Evolutionary conservation across 2,329 filamentous ascomycete species (phyloP).

Genomic region (Botrytis tulipae): DNA sequence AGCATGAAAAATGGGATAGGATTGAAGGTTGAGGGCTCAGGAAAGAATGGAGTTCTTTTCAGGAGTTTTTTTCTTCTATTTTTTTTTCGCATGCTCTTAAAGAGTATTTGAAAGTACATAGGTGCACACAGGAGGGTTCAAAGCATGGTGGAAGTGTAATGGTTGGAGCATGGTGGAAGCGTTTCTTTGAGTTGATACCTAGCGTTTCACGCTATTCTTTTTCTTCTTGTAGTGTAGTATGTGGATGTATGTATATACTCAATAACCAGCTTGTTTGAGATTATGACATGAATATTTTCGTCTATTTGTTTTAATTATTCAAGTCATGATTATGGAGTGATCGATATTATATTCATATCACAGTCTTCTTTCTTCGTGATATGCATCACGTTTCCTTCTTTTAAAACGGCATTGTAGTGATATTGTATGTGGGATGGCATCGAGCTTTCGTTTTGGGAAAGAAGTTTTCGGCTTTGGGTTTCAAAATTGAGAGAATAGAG

Average conservation of each 20-base stretch:
- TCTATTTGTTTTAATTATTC: background rate
- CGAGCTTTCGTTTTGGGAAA: too few relatives aligned
- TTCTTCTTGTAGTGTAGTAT: background rate
- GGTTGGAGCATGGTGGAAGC: background rate
- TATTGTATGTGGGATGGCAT: background rate
- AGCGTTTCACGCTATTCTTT: constrained; percentile 7
- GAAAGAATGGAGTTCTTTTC: background rate
- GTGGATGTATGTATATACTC: background rate
- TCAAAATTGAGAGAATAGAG: too few relatives aligned
- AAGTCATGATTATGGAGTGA: background rate
- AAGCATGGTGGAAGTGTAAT: constrained; percentile 9
- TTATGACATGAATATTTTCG: background rate
- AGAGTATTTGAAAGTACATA: background rate
- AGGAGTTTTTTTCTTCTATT: background rate
- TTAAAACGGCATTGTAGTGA: background rate
- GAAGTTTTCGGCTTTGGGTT: background rate
- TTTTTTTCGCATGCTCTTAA: background rate
- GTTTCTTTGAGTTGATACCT: constrained; percentile 14
- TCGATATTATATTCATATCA: background rate
- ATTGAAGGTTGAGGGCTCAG: background rate
- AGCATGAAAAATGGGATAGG: background rate
- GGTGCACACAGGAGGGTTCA: background rate
- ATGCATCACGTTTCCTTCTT: background rate
- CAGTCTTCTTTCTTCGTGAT: background rate
- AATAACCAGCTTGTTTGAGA: background rate